Evolutionary conservation across 2,329 filamentous ascomycete genomes (phyloP), one percentile per base, ranked within the genome.

Genomic region (Chaetothyriales sp.): DNA sequence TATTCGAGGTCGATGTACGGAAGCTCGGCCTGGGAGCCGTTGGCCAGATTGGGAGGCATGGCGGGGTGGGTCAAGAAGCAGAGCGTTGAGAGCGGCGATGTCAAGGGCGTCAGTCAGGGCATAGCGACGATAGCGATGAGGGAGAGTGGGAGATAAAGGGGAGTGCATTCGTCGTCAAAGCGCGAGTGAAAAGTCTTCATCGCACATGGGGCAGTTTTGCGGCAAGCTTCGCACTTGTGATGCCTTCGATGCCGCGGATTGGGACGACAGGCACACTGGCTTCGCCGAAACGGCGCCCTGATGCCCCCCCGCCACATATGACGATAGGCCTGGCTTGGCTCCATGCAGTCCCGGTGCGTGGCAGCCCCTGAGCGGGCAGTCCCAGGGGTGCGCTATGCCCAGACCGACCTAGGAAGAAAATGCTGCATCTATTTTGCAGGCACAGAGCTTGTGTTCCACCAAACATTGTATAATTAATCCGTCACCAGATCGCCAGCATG

Each of bases 1-100:
- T 94, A 95, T 60, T 77, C 78, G 56, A 90, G 76, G 51, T 87
- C 78, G 53, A 97, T 85, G 70, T 77, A 54, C 9, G 49, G 56
- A 7, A 58, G 51, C 19, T 25, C 47, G 6, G 51, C 43, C n/a
- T 37, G 10, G 18, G 51, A 48, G 47, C 54, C 54, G 44, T 57
- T 59, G 7, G 51, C 48, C 37, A 28, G 43, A 45, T 43, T 37
- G 19, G 51, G 19, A 43, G 44, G 48, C 57, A 59, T 59, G 22
- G 15, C 33, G 4, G 33, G 33, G 33, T 15, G 7, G 33, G 13
- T 15, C 15, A 13, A 40, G 33, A 40, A 15, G 33, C 33, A 15
- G 15, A 15, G 33, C 10, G 15, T 4, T 40, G 4, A 15, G 33
- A 13, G 33, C 13, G 33, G 33, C 33, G 33, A 40, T 40, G 33